Conservation (phyloP, 2,329 filamentous ascomycete species). For the Alternaria brassicicola region DNA sequence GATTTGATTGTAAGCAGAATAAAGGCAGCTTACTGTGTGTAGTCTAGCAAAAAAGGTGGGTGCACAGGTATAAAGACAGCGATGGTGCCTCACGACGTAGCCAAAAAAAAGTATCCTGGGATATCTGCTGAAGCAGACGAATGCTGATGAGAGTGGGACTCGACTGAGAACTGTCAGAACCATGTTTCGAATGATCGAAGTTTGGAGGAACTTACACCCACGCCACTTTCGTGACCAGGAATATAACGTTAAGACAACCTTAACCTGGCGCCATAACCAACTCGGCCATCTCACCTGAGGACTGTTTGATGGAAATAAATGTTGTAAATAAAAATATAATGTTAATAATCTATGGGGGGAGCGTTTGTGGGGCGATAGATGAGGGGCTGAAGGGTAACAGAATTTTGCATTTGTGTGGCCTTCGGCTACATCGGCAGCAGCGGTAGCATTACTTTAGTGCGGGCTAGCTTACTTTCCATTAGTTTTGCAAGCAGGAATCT, state of each 20-base stretch:
- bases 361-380: background rate
- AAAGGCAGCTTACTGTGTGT: too few relatives aligned
- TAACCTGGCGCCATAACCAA: constrained; percentile 46
- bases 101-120: constrained; percentile 31
- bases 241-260: constrained; percentile 31
- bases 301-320: background rate
- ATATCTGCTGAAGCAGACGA: constrained; percentile 31
- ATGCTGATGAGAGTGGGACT: constrained; percentile 51
- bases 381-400: background rate
- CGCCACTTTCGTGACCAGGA: constrained; percentile 50
- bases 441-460: background rate
- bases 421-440: background rate
- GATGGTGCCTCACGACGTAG: background rate
- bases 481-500: background rate
- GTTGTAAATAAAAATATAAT: background rate
- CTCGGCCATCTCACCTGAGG: constrained; percentile 18
- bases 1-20: background rate
- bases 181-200: too few relatives aligned
- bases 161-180: too few relatives aligned
- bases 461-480: background rate
- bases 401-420: background rate
- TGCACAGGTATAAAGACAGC: background rate
- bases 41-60: background rate
- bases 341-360: too few relatives aligned
- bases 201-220: too few relatives aligned